Conservation (phyloP, 306 rosid genomes). For the Lathyrus aphaca region DNA sequence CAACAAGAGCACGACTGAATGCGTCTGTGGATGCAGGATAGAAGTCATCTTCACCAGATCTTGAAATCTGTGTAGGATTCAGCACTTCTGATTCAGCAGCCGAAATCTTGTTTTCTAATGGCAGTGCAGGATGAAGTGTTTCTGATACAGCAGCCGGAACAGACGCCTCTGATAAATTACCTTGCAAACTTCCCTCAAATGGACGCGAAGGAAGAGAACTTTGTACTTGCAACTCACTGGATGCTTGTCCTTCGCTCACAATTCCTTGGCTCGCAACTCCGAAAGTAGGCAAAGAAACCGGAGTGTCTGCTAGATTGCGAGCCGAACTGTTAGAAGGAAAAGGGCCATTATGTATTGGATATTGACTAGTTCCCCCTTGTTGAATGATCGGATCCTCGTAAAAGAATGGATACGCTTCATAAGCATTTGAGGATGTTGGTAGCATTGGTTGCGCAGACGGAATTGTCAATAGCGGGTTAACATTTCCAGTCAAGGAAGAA, state of each 20-base stretch:
- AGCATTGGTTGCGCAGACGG: slow-evolving; percentile 54
- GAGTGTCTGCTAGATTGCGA: slow-evolving; percentile 43
- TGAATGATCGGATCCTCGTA: slow-evolving; percentile 49
- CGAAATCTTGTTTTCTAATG: slow-evolving; percentile 58
- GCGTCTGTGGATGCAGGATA: slow-evolving; percentile 49
- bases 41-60: slow-evolving; percentile 55
- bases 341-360: slow-evolving; percentile 52
- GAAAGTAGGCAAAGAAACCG: slow-evolving; percentile 48
- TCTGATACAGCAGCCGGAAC: slow-evolving; percentile 46
- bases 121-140: slow-evolving; percentile 39
- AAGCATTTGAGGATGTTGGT: slow-evolving; percentile 55
- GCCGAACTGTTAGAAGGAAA: slow-evolving; percentile 48
- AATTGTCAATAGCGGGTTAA: slow-evolving; percentile 45
- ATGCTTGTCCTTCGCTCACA: slow-evolving; percentile 44
- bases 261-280: slow-evolving; percentile 51
- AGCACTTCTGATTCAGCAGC: slow-evolving; percentile 28
- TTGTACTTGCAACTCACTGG: slow-evolving; percentile 46
- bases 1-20: slow-evolving; percentile 52
- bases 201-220: slow-evolving; percentile 46
- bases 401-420: slow-evolving; percentile 52
- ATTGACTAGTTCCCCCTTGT: slow-evolving; percentile 54
- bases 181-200: slow-evolving; percentile 43
- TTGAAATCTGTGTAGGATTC: slow-evolving; percentile 54
- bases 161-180: slow-evolving; percentile 49
- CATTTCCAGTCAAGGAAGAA: slow-evolving; percentile 49